Evolutionary conservation across 2,329 filamentous ascomycete species (phyloP), one percentile per base, ranked within the genome.

Genomic region (Cryphonectria nitschkei): DNA sequence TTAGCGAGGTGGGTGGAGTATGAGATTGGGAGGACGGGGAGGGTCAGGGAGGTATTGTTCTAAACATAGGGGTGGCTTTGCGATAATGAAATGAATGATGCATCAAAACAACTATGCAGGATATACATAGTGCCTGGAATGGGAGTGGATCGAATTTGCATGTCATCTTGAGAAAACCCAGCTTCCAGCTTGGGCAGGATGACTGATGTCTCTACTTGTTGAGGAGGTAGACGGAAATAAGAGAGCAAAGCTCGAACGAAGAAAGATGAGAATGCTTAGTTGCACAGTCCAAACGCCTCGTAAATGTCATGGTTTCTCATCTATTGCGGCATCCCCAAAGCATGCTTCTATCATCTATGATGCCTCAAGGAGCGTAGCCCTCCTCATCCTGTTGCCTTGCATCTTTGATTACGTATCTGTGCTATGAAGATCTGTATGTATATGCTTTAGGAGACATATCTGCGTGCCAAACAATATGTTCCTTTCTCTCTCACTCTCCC

Each of bases 1-100:
- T 88, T 91, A 8, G 92, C 90, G 7, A 87, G 90, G 73, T 98
- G 96, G 95, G 86, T 95, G 1, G 96, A 98, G 82, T 98, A 95
- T 82, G 92, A 93, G 80, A 80, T 93, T 60, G 86, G 89, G 37
- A 86, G 84, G 65, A 84, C 86, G 69, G 92, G 92, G 1, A 87
- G 79, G 76, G 79, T 92, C 14, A 88, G 85, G 78, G 91, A 93
- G 79, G 88, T 88, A 75, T 82, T 85, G 56, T 88, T 90, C 74
- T 91, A 65, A 50, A 19, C 7, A 9, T 50, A 22, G 8, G 46
- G 66, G 29, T 13, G 26, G 9, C 11, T 22, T 29, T 26, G 39
- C 37, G 4, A 34, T 58, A 32, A 68, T 43, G 65, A 68, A n/a
- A 37, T 26, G 52, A 41, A 63, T 68, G 65, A 68, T 54, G 37